Evolutionary conservation across 2,329 filamentous ascomycete genomes (phyloP).

Genomic region (Colletotrichum coccodes): DNA sequence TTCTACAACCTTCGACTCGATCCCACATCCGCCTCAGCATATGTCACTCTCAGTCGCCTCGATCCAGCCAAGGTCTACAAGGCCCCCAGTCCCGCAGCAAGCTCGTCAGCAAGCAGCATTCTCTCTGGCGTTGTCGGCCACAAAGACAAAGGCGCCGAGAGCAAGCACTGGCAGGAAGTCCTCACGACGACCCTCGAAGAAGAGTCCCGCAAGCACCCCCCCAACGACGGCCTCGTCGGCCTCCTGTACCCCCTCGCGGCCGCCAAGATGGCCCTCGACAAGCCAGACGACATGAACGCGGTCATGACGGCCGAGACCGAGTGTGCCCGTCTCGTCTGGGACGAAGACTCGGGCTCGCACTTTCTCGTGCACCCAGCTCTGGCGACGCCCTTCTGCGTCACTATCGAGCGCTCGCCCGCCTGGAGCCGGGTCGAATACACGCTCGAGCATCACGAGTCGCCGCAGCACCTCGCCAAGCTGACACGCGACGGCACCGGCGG

Average conservation of each 20-base stretch:
- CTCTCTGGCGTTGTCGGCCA: conserved; percentile 44
- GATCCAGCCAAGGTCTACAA: conserved; percentile 69
- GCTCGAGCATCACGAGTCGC: conserved; percentile 72
- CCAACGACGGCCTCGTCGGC: conserved; percentile 73
- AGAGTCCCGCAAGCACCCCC: conserved; percentile 60
- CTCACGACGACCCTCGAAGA: conserved; percentile 69
- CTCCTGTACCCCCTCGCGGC: conserved; percentile 75
- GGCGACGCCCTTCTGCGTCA: conserved; percentile 71
- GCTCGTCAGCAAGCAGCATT: conserved; percentile 41
- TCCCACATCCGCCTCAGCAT: conserved; percentile 71
- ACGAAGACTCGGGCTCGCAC: conserved; percentile 67
- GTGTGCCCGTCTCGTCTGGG: conserved; percentile 78
- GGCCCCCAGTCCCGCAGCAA: conserved; percentile 46
- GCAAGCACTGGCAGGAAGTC: conserved; percentile 67
- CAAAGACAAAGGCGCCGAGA: conserved; percentile 45
- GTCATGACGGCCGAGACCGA: conserved; percentile 74
- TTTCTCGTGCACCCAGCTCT: conserved; percentile 73
- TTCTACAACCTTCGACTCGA: conserved; percentile 75
- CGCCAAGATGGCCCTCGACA: conserved; percentile 70
- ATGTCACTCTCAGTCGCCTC: conserved; percentile 67
- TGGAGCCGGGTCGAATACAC: conserved; percentile 72
- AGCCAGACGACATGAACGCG: conserved; percentile 67
- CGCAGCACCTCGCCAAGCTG: conserved; percentile 68
- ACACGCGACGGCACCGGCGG: conserved; percentile 68
- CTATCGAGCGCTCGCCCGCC: conserved; percentile 66